Evolutionary conservation across 805 yeast species (phyloP).

Genomic region (Millerago galiae): DNA sequence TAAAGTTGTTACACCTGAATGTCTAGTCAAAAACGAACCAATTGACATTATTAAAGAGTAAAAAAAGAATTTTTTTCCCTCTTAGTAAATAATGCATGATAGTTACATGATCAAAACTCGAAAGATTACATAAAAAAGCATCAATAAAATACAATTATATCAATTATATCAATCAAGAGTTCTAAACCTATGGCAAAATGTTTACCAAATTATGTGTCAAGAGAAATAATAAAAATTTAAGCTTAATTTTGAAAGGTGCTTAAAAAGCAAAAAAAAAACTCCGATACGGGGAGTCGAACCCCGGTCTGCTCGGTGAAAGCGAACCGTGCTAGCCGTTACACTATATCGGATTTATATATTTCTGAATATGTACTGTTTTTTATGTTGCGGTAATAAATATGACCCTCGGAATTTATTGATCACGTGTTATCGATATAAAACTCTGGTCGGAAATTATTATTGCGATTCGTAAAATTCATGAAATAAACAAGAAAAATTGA

Average conservation of each 20-base stretch:
- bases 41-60: not conserved
- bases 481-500: not conserved
- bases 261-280: slow-evolving; percentile 26
- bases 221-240: not conserved
- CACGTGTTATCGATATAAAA: no score
- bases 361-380: not conserved
- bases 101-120: no score
- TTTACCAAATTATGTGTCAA: not conserved
- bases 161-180: no score
- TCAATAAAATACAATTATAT: no score
- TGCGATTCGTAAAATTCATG: no score
- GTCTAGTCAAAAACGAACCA: not conserved
- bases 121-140: no score
- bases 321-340: slow-evolving; percentile 81
- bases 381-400: no score
- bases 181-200: no score
- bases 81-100: no score
- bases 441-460: no score
- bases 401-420: no score
- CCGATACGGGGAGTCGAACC: slow-evolving; percentile 88
- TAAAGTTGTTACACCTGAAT: not conserved
- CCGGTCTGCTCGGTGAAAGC: slow-evolving; percentile 82
- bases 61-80: no score
- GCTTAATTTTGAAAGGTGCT: not conserved
- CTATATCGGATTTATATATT: slow-evolving; percentile 50